phyloP scores from a whole-genome alignment of 2,329 filamentous ascomycete genomes.

The Neopestalotiopsis sp. region DNA sequence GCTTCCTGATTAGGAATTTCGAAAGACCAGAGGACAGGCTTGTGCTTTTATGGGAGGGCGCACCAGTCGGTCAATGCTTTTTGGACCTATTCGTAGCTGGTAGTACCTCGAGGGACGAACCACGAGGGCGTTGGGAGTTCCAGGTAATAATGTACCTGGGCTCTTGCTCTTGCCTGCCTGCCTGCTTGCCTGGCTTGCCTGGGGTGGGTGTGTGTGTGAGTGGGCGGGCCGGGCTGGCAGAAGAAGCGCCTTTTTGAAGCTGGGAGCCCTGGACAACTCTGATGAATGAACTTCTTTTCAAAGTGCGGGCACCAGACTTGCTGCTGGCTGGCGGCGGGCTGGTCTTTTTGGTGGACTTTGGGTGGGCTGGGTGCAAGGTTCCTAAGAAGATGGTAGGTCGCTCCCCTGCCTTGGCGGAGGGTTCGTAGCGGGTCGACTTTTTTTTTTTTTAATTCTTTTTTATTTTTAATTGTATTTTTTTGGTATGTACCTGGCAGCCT shows the following conservation, averaged over 20 bases:
- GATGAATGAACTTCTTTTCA: not conserved
- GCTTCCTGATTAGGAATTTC: conserved; percentile 20
- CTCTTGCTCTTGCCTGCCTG: not conserved
- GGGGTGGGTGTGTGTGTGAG: not conserved
- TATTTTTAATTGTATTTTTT: not conserved
- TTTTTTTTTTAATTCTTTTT: not conserved
- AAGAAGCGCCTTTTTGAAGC: not conserved
- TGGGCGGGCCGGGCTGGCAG: not conserved
- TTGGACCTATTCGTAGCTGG: not conserved
- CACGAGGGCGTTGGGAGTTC: too few species aligned
- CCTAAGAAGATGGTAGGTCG: not conserved
- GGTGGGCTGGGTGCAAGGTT: conserved; percentile 1
- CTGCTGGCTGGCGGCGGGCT: not conserved
- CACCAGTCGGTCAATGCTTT: conserved; percentile 15
- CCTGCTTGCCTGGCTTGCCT: not conserved
- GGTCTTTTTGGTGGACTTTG: not conserved
- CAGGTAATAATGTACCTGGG: too few species aligned
- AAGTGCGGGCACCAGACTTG: not conserved
- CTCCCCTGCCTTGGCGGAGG: conserved; percentile 1
- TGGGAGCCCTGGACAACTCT: not conserved
- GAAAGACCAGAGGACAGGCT: conserved; percentile 7
- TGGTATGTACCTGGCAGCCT: not conserved
- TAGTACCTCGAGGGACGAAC: not conserved
- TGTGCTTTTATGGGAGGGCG: conserved; percentile 17
- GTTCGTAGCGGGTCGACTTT: not conserved